These are phyloP conservation scores for Astrothelium macrocarpum DNA, from an alignment of 495 filamentous ascomycete species.

Conservation along the genomic window DNA sequence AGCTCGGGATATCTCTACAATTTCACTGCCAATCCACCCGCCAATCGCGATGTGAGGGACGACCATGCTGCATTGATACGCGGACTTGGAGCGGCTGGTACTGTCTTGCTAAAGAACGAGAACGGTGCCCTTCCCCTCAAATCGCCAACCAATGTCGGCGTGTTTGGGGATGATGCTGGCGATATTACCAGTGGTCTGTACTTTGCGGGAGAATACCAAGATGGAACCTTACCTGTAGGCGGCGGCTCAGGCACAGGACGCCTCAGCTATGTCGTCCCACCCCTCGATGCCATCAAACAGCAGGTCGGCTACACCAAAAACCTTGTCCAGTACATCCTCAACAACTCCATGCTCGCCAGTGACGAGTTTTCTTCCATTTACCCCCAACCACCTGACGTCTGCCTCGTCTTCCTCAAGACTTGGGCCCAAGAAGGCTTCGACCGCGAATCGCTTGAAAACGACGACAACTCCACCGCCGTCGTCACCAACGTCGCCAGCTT, in stretches of 20 bases:
- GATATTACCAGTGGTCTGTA: slow-evolving; percentile 32
- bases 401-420: slow-evolving; percentile 50
- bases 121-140: slow-evolving; percentile 45
- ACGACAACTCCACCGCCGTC: slow-evolving; percentile 33
- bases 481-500: slow-evolving; percentile 20
- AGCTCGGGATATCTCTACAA: slow-evolving; percentile 16
- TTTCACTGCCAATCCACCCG: slow-evolving; percentile 17
- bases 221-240: slow-evolving; percentile 48
- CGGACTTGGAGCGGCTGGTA: slow-evolving; percentile 47
- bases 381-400: slow-evolving; percentile 30
- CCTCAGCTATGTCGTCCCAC: slow-evolving; percentile 44
- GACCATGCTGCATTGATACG: slow-evolving; percentile 43
- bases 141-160: slow-evolving; percentile 42
- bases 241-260: slow-evolving; percentile 49
- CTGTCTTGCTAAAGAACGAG: slow-evolving; percentile 54
- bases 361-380: slow-evolving; percentile 13
- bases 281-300: slow-evolving; percentile 48
- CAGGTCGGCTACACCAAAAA: slow-evolving; percentile 23
- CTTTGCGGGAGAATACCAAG: slow-evolving; percentile 41
- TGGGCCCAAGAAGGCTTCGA: slow-evolving; percentile 47
- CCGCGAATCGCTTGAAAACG: slow-evolving; percentile 38
- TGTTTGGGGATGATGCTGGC: slow-evolving; percentile 56
- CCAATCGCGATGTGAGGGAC: slow-evolving; percentile 41
- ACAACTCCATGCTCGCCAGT: slow-evolving; percentile 31
- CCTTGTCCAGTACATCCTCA: slow-evolving; percentile 31